phyloP scores from a whole-genome alignment of 805 yeast species.

The Gaillardinia entomophila region DNA sequence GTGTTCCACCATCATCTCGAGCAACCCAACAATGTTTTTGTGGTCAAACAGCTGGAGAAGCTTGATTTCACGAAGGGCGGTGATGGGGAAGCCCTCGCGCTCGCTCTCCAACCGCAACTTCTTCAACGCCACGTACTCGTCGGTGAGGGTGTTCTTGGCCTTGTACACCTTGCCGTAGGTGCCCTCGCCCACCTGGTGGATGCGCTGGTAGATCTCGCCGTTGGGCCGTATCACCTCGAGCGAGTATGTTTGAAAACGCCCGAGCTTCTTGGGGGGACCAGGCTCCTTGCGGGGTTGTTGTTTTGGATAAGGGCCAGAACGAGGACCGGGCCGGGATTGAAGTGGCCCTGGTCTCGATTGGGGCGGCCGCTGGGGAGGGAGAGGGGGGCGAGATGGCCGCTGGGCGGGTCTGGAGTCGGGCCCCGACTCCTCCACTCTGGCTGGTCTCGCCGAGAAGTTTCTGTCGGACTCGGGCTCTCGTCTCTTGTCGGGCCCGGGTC shows the following conservation, averaged over 20 bases:
- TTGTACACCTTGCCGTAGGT: constrained; percentile 96
- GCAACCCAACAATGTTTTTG: constrained; percentile 70
- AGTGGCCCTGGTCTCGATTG: constrained; percentile 1
- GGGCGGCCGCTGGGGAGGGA: no score
- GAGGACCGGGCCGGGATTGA: constrained; percentile 1
- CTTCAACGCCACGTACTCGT: constrained; percentile 79
- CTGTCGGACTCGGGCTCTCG: no score
- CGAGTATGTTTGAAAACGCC: constrained; percentile 27
- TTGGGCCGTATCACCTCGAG: constrained; percentile 19
- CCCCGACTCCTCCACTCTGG: no score
- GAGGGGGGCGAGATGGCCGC: no score
- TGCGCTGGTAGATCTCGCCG: constrained; percentile 50
- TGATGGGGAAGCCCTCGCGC: constrained; percentile 92
- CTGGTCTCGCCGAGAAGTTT: no score
- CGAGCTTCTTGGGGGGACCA: constrained; percentile 8
- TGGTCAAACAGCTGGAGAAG: constrained; percentile 79
- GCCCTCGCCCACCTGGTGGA: constrained; percentile 96
- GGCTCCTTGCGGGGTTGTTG: constrained; percentile 1
- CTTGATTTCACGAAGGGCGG: constrained; percentile 89
- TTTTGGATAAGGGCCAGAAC: neutral
- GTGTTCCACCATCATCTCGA: constrained; percentile 85
- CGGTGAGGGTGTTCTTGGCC: constrained; percentile 66
- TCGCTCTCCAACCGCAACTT: constrained; percentile 78
- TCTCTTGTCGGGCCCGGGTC: no score
- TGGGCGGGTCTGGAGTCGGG: no score